Evolutionary conservation across 2,329 filamentous ascomycete species (phyloP).

Genomic region (Cytospora piceicola): DNA sequence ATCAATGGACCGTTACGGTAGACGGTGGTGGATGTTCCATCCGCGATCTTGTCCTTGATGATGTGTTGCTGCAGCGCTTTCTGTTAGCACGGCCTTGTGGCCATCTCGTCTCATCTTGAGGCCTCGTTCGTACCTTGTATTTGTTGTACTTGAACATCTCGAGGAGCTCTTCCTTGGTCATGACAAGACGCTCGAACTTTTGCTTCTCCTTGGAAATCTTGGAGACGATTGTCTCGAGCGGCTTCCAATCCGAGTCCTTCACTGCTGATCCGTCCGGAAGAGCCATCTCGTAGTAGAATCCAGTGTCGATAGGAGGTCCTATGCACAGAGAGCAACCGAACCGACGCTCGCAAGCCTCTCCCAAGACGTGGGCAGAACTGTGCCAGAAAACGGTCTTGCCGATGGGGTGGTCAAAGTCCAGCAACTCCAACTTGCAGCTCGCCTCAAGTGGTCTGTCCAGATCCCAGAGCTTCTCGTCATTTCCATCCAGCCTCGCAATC

Average conservation of each 20-base stretch:
- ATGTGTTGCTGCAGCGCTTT: conserved; percentile 73
- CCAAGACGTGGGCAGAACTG: conserved; percentile 78
- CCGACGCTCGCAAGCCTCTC: conserved; percentile 87
- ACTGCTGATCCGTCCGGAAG: conserved; percentile 72
- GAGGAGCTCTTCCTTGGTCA: conserved; percentile 87
- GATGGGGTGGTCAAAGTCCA: conserved; percentile 74
- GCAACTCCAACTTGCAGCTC: conserved; percentile 81
- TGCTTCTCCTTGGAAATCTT: conserved; percentile 97
- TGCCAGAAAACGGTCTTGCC: conserved; percentile 91
- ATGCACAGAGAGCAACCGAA: conserved; percentile 94
- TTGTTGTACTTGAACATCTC: conserved; percentile 99
- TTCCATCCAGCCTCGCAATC: conserved; percentile 80
- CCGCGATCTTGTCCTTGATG: conserved; percentile 88
- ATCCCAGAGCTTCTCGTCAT: conserved; percentile 79
- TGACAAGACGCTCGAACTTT: conserved; percentile 84
- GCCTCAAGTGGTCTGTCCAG: conserved; percentile 86
- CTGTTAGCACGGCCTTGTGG: neutral
- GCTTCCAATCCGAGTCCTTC: conserved; percentile 78
- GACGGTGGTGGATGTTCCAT: conserved; percentile 89
- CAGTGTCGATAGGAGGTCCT: conserved; percentile 86
- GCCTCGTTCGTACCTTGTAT: conserved; percentile 66
- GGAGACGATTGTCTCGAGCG: conserved; percentile 77
- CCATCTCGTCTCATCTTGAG: neutral
- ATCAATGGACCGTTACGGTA: conserved; percentile 94
- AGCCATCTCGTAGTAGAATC: conserved; percentile 98